phyloP scores from a whole-genome alignment of 75 land plant species.

The Gnetum montanum region DNA sequence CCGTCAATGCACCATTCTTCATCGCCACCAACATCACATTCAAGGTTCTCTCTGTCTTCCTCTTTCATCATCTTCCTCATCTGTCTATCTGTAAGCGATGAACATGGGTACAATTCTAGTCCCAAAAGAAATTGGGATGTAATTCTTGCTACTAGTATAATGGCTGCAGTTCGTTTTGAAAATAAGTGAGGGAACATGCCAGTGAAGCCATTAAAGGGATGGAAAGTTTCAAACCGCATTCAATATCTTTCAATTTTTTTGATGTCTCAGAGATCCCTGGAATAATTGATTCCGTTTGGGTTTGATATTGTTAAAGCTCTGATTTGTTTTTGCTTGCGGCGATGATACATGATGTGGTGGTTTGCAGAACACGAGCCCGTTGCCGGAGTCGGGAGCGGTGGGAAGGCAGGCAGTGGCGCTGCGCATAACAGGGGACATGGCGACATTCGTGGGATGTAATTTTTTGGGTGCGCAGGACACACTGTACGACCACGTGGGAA shows the following conservation, averaged over 20 bases:
- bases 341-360: neutral
- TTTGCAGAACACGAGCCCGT: constrained; percentile 12
- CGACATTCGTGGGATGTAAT: constrained; percentile 11
- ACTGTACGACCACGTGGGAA: constrained; percentile 10
- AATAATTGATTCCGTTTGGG: too few species aligned
- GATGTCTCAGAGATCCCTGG: too few species aligned
- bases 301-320: too few species aligned
- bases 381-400: constrained; percentile 12
- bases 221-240: too few species aligned
- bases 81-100: neutral
- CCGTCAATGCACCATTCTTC: constrained; percentile 24
- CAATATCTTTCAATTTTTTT: too few species aligned
- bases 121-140: neutral
- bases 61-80: too few species aligned
- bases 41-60: constrained; percentile 10
- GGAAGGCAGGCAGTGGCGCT: constrained; percentile 17
- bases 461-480: constrained; percentile 17
- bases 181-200: neutral
- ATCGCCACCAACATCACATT: constrained; percentile 32
- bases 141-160: neutral
- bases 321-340: neutral
- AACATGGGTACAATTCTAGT: too few species aligned
- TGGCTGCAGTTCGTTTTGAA: neutral
- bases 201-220: neutral
- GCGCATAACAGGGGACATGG: constrained; percentile 9